phyloP scores from a whole-genome alignment of 2,329 filamentous ascomycete genomes.

The Phialophora expanda region DNA sequence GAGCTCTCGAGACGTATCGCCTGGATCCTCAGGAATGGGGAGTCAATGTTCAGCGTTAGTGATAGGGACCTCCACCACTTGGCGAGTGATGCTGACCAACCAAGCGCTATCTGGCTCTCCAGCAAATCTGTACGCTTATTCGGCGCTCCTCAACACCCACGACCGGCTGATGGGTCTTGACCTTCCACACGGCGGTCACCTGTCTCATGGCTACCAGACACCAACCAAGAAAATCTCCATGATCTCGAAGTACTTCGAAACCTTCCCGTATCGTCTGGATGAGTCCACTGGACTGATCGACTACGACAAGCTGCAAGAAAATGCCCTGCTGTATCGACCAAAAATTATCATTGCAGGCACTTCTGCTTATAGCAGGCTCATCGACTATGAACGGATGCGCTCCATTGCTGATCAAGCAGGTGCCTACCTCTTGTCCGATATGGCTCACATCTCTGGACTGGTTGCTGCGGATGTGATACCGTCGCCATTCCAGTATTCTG shows the following conservation, averaged over 20 bases:
- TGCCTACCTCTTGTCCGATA: slow-evolving; percentile 91
- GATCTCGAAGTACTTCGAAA: slow-evolving; percentile 98
- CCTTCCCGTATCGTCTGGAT: slow-evolving; percentile 89
- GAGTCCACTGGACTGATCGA: slow-evolving; percentile 92
- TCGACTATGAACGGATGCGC: slow-evolving; percentile 92
- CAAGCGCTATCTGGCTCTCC: slow-evolving; percentile 77
- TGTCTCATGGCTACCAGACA: slow-evolving; percentile 97
- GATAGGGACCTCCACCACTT: neutral
- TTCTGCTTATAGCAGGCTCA: slow-evolving; percentile 92
- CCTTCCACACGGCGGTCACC: slow-evolving; percentile 91
- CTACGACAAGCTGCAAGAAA: slow-evolving; percentile 87
- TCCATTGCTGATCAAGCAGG: slow-evolving; percentile 88
- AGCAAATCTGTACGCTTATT: slow-evolving; percentile 97
- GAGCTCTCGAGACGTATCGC: slow-evolving; percentile 89
- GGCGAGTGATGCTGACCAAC: slow-evolving; percentile 19
- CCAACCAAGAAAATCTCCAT: slow-evolving; percentile 95
- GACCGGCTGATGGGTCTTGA: slow-evolving; percentile 97
- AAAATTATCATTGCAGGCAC: slow-evolving; percentile 96
- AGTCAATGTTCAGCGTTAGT: slow-evolving; percentile 87
- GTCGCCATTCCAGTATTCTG: slow-evolving; percentile 84
- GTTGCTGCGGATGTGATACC: slow-evolving; percentile 91
- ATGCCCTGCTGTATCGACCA: slow-evolving; percentile 86
- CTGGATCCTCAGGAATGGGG: slow-evolving; percentile 90
- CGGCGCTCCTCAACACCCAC: slow-evolving; percentile 89
- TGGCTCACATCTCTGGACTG: slow-evolving; percentile 95